A percentile compares a stretch with the other conserved stretches of the same genome.
Conservation (phyloP, 208 protist genomes). For the Acanthamoeba castellanii region DNA sequence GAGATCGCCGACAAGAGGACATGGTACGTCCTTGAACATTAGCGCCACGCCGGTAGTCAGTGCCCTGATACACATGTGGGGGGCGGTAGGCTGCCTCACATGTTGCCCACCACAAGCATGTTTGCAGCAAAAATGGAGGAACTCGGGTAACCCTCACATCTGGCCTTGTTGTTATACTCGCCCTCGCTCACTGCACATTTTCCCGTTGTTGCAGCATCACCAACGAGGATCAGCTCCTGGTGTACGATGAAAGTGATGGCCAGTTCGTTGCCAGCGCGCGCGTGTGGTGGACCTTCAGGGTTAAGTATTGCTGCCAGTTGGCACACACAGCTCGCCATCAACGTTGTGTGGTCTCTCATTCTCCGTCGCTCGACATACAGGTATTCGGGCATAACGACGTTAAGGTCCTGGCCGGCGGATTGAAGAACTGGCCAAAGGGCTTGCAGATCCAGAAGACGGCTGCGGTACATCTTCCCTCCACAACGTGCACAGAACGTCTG, state of each 20-base stretch:
- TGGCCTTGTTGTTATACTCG: background rate
- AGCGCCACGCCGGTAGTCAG: background rate
- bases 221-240: constrained; percentile 20
- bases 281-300: constrained; percentile 69
- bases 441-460: background rate
- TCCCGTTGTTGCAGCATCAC: background rate
- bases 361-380: background rate
- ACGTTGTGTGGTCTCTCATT: background rate
- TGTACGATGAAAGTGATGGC: constrained; percentile 57
- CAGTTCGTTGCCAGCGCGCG: constrained; percentile 57
- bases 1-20: constrained; percentile 46
- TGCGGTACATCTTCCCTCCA: background rate
- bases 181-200: background rate
- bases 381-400: constrained; percentile 38
- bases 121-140: constrained; percentile 35
- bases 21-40: background rate
- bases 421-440: constrained; percentile 44
- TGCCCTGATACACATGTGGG: background rate
- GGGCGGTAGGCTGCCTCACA: background rate
- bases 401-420: background rate
- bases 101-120: constrained; percentile 31
- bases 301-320: background rate
- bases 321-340: background rate
- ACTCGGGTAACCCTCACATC: background rate
- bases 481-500: background rate